A percentile compares a stretch with the other conserved stretches of the same genome.
These are phyloP conservation scores for Amanita pallidorosea DNA, from an alignment of 768 basidiomycete species.

Conservation along the genomic window DNA sequence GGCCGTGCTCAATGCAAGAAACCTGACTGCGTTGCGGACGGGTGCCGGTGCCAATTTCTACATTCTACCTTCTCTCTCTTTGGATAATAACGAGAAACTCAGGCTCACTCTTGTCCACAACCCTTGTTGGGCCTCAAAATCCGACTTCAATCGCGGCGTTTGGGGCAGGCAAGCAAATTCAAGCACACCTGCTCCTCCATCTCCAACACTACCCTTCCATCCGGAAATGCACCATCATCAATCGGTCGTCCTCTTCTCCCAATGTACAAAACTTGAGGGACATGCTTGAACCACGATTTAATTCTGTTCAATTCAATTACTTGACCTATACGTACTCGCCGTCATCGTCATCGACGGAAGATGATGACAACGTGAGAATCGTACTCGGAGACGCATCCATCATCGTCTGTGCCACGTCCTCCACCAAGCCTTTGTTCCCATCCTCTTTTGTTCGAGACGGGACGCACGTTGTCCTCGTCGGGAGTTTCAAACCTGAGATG, in stretches of 20 bases:
- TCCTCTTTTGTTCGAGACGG: conserved; percentile 49
- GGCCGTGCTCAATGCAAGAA: conserved; percentile 69
- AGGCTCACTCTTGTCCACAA: conserved; percentile 65
- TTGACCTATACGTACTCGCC: conserved; percentile 8
- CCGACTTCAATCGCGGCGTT: conserved; percentile 49
- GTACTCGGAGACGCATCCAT: conserved; percentile 35
- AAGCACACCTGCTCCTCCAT: conserved; percentile 53
- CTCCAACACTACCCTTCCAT: conserved; percentile 48
- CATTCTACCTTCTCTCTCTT: neutral
- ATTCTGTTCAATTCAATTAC: conserved; percentile 13
- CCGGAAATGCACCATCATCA: conserved; percentile 44
- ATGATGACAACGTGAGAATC: conserved; percentile 12
- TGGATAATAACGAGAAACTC: neutral
- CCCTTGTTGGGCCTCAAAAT: conserved; percentile 29
- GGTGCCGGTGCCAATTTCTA: conserved; percentile 55
- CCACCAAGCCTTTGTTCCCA: conserved; percentile 60
- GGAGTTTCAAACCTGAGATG: conserved; percentile 79
- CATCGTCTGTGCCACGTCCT: conserved; percentile 72
- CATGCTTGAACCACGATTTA: conserved; percentile 14
- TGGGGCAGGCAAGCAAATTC: conserved; percentile 65
- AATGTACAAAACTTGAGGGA: conserved; percentile 31
- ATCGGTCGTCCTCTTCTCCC: conserved; percentile 36
- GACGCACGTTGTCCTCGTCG: conserved; percentile 66
- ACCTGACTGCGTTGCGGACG: conserved; percentile 71
- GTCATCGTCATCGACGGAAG: neutral